A percentile compares a stretch with the other conserved stretches of the same genome.
These are phyloP conservation scores for Fusarium sp. DNA, from an alignment of 2,329 filamentous ascomycete genomes.

Conservation along the genomic window DNA sequence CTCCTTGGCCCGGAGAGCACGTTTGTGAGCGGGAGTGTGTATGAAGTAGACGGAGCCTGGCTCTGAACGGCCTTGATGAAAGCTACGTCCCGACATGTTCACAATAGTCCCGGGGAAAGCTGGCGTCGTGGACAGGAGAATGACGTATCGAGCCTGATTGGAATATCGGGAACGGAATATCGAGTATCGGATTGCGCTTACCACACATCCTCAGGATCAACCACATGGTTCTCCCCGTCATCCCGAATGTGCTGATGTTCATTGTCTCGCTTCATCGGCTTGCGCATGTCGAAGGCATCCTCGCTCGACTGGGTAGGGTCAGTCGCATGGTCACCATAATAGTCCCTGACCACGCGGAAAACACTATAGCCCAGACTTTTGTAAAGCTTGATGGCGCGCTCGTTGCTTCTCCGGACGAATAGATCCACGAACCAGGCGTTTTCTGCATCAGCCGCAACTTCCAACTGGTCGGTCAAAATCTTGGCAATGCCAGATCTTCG, in stretches of 20 bases:
- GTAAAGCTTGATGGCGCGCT: conserved; percentile 87
- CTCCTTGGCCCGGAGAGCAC: conserved; percentile 49
- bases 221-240: conserved; percentile 79
- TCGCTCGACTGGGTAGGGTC: conserved; percentile 70
- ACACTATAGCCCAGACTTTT: conserved; percentile 91
- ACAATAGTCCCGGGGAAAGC: not conserved
- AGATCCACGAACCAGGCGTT: conserved; percentile 95
- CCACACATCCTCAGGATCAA: conserved; percentile 87
- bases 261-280: conserved; percentile 82
- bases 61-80: conserved; percentile 35
- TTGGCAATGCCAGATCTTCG: conserved; percentile 87
- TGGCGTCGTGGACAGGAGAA: not conserved
- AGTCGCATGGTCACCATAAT: conserved; percentile 85
- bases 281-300: conserved; percentile 97
- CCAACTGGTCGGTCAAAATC: conserved; percentile 80
- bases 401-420: conserved; percentile 89
- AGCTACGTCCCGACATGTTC: not conserved
- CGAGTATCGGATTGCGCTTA: conserved; percentile 47
- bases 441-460: conserved; percentile 80
- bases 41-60: conserved; percentile 57
- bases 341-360: conserved; percentile 85
- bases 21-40: conserved; percentile 51
- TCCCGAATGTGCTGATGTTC: conserved; percentile 77
- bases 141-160: conserved; percentile 54
- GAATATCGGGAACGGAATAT: conserved; percentile 1